A percentile compares a stretch with the other conserved stretches of the same genome.
Conservation (phyloP, 495 filamentous ascomycete genomes). For the Elasticomyces elasticus region DNA sequence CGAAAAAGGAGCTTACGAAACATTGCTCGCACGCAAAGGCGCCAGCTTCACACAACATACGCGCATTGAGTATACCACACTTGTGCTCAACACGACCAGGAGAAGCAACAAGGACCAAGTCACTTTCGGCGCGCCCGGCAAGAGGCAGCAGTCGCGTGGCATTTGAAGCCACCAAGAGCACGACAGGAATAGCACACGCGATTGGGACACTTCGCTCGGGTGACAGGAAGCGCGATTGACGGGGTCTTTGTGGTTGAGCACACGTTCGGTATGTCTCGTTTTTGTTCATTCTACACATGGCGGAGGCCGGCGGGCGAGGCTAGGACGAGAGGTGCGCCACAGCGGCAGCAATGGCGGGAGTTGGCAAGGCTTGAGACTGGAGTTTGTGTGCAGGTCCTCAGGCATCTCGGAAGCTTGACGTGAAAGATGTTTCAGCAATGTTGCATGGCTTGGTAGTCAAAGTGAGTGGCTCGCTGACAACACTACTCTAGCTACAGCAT, state of each 20-base stretch:
- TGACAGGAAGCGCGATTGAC: neutral
- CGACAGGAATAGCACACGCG: neutral
- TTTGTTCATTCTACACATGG: neutral
- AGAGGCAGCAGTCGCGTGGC: conserved; percentile 1
- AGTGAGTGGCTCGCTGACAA: neutral
- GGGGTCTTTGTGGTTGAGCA: conserved; percentile 1
- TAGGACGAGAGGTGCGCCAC: too few species aligned
- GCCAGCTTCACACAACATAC: neutral
- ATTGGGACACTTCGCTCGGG: neutral
- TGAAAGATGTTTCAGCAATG: too few species aligned
- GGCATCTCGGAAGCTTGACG: too few species aligned
- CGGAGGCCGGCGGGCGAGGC: too few species aligned
- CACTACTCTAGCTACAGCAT: neutral
- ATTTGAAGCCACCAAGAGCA: neutral
- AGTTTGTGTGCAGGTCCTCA: too few species aligned
- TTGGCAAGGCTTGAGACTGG: too few species aligned
- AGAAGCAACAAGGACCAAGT: neutral
- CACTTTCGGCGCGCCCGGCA: neutral
- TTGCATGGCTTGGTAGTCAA: too few species aligned
- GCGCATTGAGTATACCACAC: neutral
- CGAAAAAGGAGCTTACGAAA: conserved; percentile 9
- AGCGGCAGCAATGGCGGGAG: too few species aligned
- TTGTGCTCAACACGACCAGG: neutral
- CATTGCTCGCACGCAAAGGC: neutral
- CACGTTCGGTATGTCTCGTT: conserved; percentile 5